Evolutionary conservation across 768 basidiomycete genomes (phyloP), one percentile per base, ranked within the genome.

Genomic region (Boletus barrowsii): DNA sequence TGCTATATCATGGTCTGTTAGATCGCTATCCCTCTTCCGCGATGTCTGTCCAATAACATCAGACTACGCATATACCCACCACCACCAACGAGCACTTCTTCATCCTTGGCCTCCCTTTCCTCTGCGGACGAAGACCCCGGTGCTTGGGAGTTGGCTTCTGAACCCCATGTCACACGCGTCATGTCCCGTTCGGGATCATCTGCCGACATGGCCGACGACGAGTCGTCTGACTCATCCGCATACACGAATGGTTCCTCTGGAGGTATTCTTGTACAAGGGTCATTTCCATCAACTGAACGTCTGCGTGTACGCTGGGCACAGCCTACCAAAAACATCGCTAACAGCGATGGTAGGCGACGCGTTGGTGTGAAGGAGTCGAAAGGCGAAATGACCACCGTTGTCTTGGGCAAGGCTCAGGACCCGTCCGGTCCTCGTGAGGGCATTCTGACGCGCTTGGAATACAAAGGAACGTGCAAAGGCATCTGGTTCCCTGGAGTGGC

Each of bases 401-500:
- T 91, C 18, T 74, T 81, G 35, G 86, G 84, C 30, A 80, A 76
- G 59, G 68, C 68, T 42, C 71, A 57, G 49, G 74, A 74, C 61
- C 59, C 56, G n/a, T 72, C 66, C 53, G 68, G 64, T 55, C 70
- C 71, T 39, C 60, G 66, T 20, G 81, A 79, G 57, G 87, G 88
- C 17, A 68, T 87, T 17, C 59, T 86, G 33, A 79, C 90, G 77
- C 75, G 79, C 40, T 69, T 91, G 15, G 82, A 86, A 52, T 90
- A 89, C 66, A 84, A 83, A 57, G 88, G 80, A 37, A 79, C 81
- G 3, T 91, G 88, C 69, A 84, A 81, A 56, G 87, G 87, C 13
- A 72, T 92, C 42, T 92, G 88, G 87, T 90, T 84, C 63, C 84
- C 88, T 39, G 90, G 89, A 3, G 89, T 90, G 5, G 90, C 90